phyloP scores from a whole-genome alignment of 208 protist species.

The Leishmania arabica region DNA sequence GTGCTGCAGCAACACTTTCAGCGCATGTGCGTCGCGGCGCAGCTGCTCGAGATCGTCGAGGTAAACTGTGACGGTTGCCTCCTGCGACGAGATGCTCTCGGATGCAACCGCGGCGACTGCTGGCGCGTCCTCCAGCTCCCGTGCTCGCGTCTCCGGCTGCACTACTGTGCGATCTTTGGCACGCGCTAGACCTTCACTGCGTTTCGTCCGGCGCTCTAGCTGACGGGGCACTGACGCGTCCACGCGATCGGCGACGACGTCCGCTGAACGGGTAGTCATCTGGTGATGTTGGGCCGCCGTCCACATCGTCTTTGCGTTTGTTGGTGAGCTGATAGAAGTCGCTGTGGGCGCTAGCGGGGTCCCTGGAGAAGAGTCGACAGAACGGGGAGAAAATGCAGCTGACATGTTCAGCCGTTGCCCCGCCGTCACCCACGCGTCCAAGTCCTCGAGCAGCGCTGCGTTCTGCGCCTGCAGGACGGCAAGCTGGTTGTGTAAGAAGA shows the following conservation, averaged over 20 bases:
- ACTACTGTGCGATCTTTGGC: constrained; percentile 4
- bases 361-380: not conserved
- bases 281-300: not conserved
- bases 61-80: not conserved
- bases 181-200: not conserved
- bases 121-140: constrained; percentile 7
- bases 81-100: not conserved
- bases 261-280: not conserved
- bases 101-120: not conserved
- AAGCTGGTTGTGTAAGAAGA: constrained; percentile 4
- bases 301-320: not conserved
- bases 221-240: not conserved
- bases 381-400: not conserved
- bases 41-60: not conserved
- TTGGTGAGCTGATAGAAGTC: not conserved
- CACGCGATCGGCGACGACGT: not conserved
- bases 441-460: constrained; percentile 22
- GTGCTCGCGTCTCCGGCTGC: constrained; percentile 10
- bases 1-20: not conserved
- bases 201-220: not conserved
- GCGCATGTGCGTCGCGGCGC: not conserved
- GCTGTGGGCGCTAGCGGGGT: constrained; percentile 1
- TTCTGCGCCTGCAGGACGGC: constrained; percentile 31
- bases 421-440: constrained; percentile 15
- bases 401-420: not conserved